phyloP scores from a whole-genome alignment of 768 basidiomycete genomes.

The Hortiboletus campestris region DNA sequence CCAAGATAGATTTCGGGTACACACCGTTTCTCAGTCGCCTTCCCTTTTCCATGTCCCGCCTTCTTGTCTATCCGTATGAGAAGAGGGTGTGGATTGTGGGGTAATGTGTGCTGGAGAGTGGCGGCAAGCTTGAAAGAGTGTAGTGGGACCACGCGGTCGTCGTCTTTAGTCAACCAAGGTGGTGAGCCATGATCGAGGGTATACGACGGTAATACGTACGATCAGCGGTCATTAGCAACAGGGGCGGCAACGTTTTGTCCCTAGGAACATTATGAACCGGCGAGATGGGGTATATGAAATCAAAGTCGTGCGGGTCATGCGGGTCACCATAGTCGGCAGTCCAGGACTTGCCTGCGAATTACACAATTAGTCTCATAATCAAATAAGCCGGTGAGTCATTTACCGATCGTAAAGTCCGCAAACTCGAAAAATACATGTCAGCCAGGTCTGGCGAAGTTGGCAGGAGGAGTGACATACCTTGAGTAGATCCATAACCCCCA shows the following conservation, averaged over 20 bases:
- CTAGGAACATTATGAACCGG: slow-evolving; percentile 77
- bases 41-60: slow-evolving; percentile 79
- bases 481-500: slow-evolving; percentile 77
- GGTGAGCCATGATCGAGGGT: slow-evolving; percentile 1
- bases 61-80: slow-evolving; percentile 78
- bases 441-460: background rate
- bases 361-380: slow-evolving; percentile 6
- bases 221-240: slow-evolving; percentile 79
- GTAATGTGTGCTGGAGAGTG: slow-evolving; percentile 63
- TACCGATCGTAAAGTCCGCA: slow-evolving; percentile 74
- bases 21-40: slow-evolving; percentile 68
- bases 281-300: slow-evolving; percentile 79
- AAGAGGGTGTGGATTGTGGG: slow-evolving; percentile 69
- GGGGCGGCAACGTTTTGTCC: slow-evolving; percentile 60
- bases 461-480: slow-evolving; percentile 44
- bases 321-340: slow-evolving; percentile 77
- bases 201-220: slow-evolving; percentile 46
- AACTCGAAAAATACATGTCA: slow-evolving; percentile 42
- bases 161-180: slow-evolving; percentile 45
- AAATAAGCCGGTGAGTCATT: slow-evolving; percentile 3
- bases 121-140: slow-evolving; percentile 86
- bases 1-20: background rate
- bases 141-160: slow-evolving; percentile 83
- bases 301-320: slow-evolving; percentile 73
- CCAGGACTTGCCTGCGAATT: slow-evolving; percentile 63